phyloP scores from a whole-genome alignment of 352 stramenopile genomes.

The Lagenidium sp. region DNA sequence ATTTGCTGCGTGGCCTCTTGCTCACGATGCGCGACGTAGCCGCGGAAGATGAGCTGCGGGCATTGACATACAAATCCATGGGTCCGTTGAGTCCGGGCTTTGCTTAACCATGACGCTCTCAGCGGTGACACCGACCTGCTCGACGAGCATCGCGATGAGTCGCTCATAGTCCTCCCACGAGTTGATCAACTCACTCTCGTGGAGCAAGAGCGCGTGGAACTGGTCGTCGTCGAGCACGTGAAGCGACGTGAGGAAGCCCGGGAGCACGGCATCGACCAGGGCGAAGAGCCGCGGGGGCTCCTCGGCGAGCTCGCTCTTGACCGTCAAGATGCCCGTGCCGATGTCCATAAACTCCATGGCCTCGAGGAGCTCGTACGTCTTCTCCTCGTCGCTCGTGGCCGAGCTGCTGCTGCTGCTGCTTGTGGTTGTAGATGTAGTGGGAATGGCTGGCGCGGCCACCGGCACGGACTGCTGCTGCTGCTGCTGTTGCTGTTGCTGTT shows the following conservation, averaged over 20 bases:
- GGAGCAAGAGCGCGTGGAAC: constrained; percentile 65
- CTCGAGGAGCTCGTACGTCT: constrained; percentile 78
- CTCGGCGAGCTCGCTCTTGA: constrained; percentile 80
- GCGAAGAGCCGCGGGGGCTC: constrained; percentile 50
- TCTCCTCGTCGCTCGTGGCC: constrained; percentile 25
- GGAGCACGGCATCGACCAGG: constrained; percentile 52
- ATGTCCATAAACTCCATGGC: constrained; percentile 88
- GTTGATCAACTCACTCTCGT: constrained; percentile 71
- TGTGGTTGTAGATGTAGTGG: background rate
- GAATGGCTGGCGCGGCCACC: background rate
- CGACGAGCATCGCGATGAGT: constrained; percentile 78
- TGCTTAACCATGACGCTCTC: background rate
- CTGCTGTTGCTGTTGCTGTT: background rate
- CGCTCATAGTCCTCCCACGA: constrained; percentile 77
- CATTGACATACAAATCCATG: too few relatives aligned
- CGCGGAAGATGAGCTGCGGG: constrained; percentile 77
- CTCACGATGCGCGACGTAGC: constrained; percentile 61
- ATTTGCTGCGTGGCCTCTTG: constrained; percentile 63
- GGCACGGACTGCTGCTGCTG: background rate
- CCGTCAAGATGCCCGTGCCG: constrained; percentile 72
- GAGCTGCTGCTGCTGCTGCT: constrained; percentile 3
- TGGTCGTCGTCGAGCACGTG: constrained; percentile 54
- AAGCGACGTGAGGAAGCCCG: constrained; percentile 48
- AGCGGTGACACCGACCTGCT: constrained; percentile 18
- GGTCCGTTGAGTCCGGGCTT: background rate